Conservation (phyloP, 1,139 yeast genomes). For the Lodderomyces metapsilosis region DNA sequence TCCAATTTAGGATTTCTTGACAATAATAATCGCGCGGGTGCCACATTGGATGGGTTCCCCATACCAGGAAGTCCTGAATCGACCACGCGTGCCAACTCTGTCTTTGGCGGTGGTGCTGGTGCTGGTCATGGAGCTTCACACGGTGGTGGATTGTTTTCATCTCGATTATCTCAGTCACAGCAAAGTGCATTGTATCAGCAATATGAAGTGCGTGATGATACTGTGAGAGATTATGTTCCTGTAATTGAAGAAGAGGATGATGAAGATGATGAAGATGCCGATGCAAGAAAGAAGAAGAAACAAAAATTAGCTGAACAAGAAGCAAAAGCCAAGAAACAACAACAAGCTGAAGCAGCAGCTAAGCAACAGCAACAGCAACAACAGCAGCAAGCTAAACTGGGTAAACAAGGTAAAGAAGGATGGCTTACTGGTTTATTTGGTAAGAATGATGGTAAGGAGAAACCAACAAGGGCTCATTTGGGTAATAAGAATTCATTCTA, state of each 20-base stretch:
- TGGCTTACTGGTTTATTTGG: constrained; percentile 55
- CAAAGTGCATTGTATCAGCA: constrained; percentile 48
- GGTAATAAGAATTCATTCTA: constrained; percentile 77
- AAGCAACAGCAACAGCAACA: constrained; percentile 6
- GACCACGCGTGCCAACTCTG: constrained; percentile 48
- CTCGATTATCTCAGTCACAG: constrained; percentile 46
- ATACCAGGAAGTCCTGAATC: constrained; percentile 50
- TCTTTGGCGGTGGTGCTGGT: constrained; percentile 28
- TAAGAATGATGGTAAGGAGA: constrained; percentile 59
- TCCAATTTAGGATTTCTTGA: neutral
- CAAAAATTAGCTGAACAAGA: constrained; percentile 15
- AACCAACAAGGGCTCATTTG: constrained; percentile 78
- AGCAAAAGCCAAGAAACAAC: constrained; percentile 15
- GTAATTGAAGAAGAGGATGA: constrained; percentile 48
- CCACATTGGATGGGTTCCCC: constrained; percentile 36
- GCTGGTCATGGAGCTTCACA: constrained; percentile 14
- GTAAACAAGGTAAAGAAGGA: constrained; percentile 11
- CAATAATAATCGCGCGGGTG: neutral
- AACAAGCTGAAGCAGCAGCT: constrained; percentile 6
- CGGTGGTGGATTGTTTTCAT: constrained; percentile 22
- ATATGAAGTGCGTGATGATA: constrained; percentile 48
- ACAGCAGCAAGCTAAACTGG: constrained; percentile 7
- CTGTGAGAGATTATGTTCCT: constrained; percentile 46
- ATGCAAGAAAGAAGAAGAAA: constrained; percentile 11
- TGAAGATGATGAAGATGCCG: constrained; percentile 29